These are phyloP conservation scores for Linum lewisii DNA, from an alignment of 345 rosid species.

Conservation along the genomic window DNA sequence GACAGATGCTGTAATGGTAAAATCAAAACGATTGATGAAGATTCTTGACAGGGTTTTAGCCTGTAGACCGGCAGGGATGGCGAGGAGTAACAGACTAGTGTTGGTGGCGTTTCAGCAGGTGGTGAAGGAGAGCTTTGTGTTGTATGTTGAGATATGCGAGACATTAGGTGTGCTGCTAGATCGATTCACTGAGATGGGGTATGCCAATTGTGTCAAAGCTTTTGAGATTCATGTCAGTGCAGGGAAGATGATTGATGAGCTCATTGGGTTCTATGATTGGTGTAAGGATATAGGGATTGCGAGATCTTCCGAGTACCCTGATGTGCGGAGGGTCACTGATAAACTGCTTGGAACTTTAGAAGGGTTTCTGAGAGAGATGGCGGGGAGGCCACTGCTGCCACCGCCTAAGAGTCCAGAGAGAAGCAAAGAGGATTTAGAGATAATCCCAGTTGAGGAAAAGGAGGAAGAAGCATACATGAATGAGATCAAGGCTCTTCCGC, in stretches of 20 bases:
- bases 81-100: slow-evolving; percentile 18
- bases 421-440: slow-evolving; percentile 5
- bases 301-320: slow-evolving; percentile 19
- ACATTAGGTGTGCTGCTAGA: slow-evolving; percentile 15
- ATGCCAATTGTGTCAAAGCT: slow-evolving; percentile 14
- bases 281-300: slow-evolving; percentile 23
- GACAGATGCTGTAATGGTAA: slow-evolving; percentile 14
- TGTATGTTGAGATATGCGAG: slow-evolving; percentile 15
- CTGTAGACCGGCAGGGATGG: slow-evolving; percentile 14
- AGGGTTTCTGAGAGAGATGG: slow-evolving; percentile 16
- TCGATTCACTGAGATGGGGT: slow-evolving; percentile 21
- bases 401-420: slow-evolving; percentile 11
- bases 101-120: slow-evolving; percentile 9
- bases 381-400: no score
- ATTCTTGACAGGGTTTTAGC: slow-evolving; percentile 19
- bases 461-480: slow-evolving; percentile 6
- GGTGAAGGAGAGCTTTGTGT: slow-evolving; percentile 19
- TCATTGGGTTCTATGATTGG: slow-evolving; percentile 17
- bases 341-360: slow-evolving; percentile 14
- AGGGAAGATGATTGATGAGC: slow-evolving; percentile 19
- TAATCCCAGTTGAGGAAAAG: neutral
- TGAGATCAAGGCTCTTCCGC: slow-evolving; percentile 17
- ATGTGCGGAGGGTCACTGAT: slow-evolving; percentile 17
- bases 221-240: slow-evolving; percentile 21
- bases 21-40: slow-evolving; percentile 12